Evolutionary conservation across 441 rosid genomes (phyloP), one percentile per base, ranked within the genome.

Genomic region (Raphanus hybrid): DNA sequence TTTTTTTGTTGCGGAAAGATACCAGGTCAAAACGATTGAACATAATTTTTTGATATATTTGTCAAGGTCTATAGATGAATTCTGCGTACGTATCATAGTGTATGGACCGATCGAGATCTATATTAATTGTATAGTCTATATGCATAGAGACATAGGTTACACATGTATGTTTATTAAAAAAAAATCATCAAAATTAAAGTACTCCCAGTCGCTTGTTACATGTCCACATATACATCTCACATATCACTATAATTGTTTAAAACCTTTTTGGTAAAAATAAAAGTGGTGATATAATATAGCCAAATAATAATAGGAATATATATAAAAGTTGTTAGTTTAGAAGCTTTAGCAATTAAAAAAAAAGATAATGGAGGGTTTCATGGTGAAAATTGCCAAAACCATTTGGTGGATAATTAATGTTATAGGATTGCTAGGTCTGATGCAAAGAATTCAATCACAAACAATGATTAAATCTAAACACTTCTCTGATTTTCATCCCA

Each of bases 361-460:
- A 18, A 45, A n/a, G 16, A 50, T 4, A n/a, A 80, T 75, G 73
- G 73, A 70, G 74, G 37, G 32, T 45, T 48, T 65, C 10, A 65
- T 59, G 27, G 60, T 69, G 29, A 71, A 80, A 8, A 61, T 50
- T 8, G 55, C 55, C 12, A 70, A 70, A 64, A 71, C 74, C 23
- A 60, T 39, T 14, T 80, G 77, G 76, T 75, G 73, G 63, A 2
- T 67, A 57, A 14, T 71, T 0, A 50, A 50, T 50, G 5, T 71
- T 10, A 4, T 75, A n/a, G 75, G 78, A 57, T 6, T 63, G 5
- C 18, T 78, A 11, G 50, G 48, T 39, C 88, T 87, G 89, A 92
- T 92, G 92, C 88, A 86, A 62, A 80, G 48, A 29, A 84, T 92
- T 65, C 85, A 89, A 32, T 52, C 80, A 6, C 71, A 77, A 54